Percentiles rank a stretch among this genome's conserved stretches.
Evolutionary conservation across 1,284 basidiomycete genomes (phyloP).

Genomic region (Quambalaria eucalypti): DNA sequence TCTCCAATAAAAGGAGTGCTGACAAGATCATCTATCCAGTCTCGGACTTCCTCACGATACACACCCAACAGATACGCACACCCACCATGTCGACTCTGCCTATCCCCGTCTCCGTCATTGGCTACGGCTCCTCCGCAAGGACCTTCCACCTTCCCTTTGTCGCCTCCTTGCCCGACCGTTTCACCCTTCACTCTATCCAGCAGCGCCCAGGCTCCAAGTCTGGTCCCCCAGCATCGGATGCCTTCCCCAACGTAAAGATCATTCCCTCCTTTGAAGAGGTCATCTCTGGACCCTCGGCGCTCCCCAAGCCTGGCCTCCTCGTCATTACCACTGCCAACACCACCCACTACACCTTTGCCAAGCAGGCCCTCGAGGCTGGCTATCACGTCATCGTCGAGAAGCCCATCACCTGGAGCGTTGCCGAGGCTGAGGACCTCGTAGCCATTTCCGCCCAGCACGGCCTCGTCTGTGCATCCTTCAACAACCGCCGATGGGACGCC

Average conservation of each 20-base stretch:
- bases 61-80: too few species aligned
- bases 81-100: background rate
- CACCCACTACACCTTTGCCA: slow-evolving; percentile 40
- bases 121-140: slow-evolving; percentile 34
- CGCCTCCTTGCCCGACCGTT: background rate
- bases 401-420: slow-evolving; percentile 26
- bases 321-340: slow-evolving; percentile 42
- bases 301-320: slow-evolving; percentile 39
- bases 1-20: too few species aligned
- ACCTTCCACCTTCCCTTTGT: slow-evolving; percentile 17
- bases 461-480: slow-evolving; percentile 38
- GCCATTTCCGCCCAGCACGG: slow-evolving; percentile 23
- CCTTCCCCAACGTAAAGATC: slow-evolving; percentile 26
- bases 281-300: slow-evolving; percentile 13
- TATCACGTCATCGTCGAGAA: slow-evolving; percentile 45
- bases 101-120: slow-evolving; percentile 13
- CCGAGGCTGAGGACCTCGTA: slow-evolving; percentile 24
- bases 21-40: too few species aligned
- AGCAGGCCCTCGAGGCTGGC: slow-evolving; percentile 29
- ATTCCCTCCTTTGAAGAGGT: slow-evolving; percentile 29
- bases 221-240: slow-evolving; percentile 12
- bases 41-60: too few species aligned
- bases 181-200: slow-evolving; percentile 26
- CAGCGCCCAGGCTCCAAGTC: slow-evolving; percentile 30
- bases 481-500: slow-evolving; percentile 40